phyloP scores from a whole-genome alignment of 2,329 filamentous ascomycete genomes.

The Pseudovirgaria hyperparasitica region DNA sequence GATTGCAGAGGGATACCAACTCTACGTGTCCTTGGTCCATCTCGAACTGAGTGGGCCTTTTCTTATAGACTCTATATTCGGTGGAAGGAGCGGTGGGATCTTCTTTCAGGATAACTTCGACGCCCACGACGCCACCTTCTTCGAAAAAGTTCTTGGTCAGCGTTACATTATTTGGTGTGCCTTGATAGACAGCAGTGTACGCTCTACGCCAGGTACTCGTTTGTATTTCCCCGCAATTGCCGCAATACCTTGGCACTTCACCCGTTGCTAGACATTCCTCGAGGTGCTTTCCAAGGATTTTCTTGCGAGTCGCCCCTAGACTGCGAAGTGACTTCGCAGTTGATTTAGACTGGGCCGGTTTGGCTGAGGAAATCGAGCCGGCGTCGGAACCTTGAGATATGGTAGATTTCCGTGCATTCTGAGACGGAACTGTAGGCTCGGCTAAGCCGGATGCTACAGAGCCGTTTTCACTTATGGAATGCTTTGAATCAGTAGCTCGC shows the following conservation, averaged over 20 bases:
- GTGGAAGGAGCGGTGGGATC: conserved; percentile 48
- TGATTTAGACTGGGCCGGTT: conserved; percentile 11
- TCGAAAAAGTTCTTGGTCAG: conserved; percentile 60
- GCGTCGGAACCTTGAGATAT: conserved; percentile 33
- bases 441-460: too few relatives aligned
- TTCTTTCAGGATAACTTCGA: conserved; percentile 16
- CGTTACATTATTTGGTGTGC: conserved; percentile 56
- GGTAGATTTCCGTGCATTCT: too few relatives aligned
- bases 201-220: conserved; percentile 95
- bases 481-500: too few relatives aligned
- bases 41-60: conserved; percentile 53
- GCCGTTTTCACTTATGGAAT: too few relatives aligned
- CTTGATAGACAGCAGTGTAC: conserved; percentile 64
- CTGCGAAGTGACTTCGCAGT: too few relatives aligned
- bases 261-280: conserved; percentile 57
- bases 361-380: too few relatives aligned
- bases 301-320: conserved; percentile 51
- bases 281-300: conserved; percentile 45
- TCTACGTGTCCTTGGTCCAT: conserved; percentile 48
- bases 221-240: conserved; percentile 88
- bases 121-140: conserved; percentile 52
- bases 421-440: too few relatives aligned
- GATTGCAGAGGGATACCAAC: conserved; percentile 76
- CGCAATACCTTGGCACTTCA: conserved; percentile 76
- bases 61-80: conserved; percentile 67